Percentiles rank a stretch among this genome's conserved stretches.
Conservation (phyloP, 148 eudicot genomes). For the Camellia lanceoleosa region DNA sequence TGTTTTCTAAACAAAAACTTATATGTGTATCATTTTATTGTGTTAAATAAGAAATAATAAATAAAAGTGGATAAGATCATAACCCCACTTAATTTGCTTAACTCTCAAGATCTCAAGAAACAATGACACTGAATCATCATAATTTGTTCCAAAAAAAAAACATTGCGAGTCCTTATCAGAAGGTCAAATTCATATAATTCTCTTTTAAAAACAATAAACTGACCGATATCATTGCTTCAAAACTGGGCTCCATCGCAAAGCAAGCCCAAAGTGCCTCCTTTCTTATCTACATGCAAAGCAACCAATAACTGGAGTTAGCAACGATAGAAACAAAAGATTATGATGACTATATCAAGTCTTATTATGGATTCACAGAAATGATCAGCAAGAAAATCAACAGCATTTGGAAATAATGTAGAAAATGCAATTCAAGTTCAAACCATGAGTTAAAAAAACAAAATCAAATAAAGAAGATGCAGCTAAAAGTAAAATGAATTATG, state of each 20-base stretch:
- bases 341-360: background rate
- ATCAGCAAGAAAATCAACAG: too few species aligned
- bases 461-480: background rate
- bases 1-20: too few species aligned
- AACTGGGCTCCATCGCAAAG: slow-evolving; percentile 84
- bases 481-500: background rate
- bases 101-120: background rate
- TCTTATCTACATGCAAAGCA: slow-evolving; percentile 59
- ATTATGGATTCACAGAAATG: background rate
- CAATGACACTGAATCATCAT: background rate
- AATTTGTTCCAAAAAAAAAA: background rate
- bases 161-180: background rate
- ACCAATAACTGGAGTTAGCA: slow-evolving; percentile 5
- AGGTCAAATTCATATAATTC: background rate
- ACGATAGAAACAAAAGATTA: background rate
- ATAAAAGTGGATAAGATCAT: too few species aligned
- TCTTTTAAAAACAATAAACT: slow-evolving; percentile 16
- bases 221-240: slow-evolving; percentile 93
- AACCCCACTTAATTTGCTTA: too few species aligned
- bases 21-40: too few species aligned
- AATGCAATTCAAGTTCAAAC: background rate
- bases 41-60: too few species aligned
- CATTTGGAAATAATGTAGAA: background rate
- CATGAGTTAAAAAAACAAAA: background rate
- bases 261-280: slow-evolving; percentile 99